Percentiles rank a stretch among this genome's conserved stretches.
Conservation (phyloP, 345 rosid species). For the Geranium rotundifolium region DNA sequence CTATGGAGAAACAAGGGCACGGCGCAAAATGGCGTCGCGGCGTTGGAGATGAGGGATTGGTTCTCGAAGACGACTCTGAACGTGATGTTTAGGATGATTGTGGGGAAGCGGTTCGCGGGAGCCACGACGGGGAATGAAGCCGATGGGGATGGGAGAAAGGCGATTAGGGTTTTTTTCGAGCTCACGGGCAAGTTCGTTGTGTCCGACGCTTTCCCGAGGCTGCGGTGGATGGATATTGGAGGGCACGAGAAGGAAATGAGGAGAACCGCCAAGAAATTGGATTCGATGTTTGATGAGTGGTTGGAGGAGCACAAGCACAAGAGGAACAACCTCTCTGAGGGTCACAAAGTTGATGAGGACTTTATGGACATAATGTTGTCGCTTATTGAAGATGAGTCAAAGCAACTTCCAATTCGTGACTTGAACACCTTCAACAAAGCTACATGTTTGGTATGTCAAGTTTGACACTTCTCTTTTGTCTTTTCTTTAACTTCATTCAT, state of each 20-base stretch:
- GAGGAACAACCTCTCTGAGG: background rate
- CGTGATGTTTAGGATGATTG: too few species aligned
- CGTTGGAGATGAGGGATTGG: too few species aligned
- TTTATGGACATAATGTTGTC: constrained; percentile 17
- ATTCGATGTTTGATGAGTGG: constrained; percentile 7
- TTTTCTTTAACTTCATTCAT: too few species aligned
- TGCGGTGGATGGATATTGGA: constrained; percentile 21
- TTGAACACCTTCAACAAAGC: constrained; percentile 1
- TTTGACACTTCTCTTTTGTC: too few species aligned
- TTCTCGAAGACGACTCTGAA: too few species aligned
- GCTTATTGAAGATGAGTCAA: background rate
- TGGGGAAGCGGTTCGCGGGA: too few species aligned
- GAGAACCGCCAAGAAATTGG: constrained; percentile 11
- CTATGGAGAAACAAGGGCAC: too few species aligned
- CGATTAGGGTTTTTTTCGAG: too few species aligned
- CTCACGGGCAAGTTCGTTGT: background rate
- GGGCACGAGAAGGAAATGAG: constrained; percentile 23
- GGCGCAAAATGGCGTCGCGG: too few species aligned
- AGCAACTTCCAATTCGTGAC: background rate
- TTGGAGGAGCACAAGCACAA: constrained; percentile 16
- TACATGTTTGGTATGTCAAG: background rate
- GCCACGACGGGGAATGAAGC: too few species aligned
- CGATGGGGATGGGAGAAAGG: too few species aligned
- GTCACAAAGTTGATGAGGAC: constrained; percentile 1
- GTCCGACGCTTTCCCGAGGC: constrained; percentile 18